Evolutionary conservation across 2,329 filamentous ascomycete species (phyloP), one percentile per base, ranked within the genome.

Genomic region (Pezicula carpinea): DNA sequence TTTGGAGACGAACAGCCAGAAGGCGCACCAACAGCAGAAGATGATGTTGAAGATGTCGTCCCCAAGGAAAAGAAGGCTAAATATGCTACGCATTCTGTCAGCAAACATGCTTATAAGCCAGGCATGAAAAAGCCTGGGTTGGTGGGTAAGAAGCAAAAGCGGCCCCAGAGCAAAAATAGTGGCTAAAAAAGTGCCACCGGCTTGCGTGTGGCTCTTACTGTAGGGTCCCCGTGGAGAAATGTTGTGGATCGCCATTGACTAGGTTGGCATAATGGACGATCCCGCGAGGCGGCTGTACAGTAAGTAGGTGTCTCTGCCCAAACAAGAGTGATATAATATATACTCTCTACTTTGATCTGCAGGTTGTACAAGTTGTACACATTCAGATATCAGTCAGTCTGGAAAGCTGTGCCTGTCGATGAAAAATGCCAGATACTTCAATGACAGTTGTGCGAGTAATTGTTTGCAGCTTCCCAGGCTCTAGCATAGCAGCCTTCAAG

Each of bases 11-110:
- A 46, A 29, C 32, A 34, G 19, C 31, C 34, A 35, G 39, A 26
- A 38, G 44, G 29, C n/a, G 38, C 11, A 19, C 17, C 15, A 7
- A 14, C 15, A 13, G 35, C 17, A 19, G 11, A 17, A 4, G 18
- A 38, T 19, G 35, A 10, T 15, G 21, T 15, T 14, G 14, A 21
- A 15, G 41, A 53, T 18, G 42, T 53, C 21, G 46, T 34, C 13
- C 46, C 50, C 41, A 50, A 50, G 40, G 49, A 53, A 34, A 53
- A 57, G 39, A 57, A 53, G 43, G 50, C 51, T 36, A 51, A 48
- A 35, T 44, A 42, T 19, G 47, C 49, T 40, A 44, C 41, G 44
- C 38, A 40, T 15, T 23, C 38, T 22, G n/a, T 26, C 6, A 51
- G 40, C 43, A 51, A 49, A 18, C 49, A 51, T 21, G 15, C 49